phyloP scores from a whole-genome alignment of 441 rosid genomes.

The Macaranga tanarius region DNA sequence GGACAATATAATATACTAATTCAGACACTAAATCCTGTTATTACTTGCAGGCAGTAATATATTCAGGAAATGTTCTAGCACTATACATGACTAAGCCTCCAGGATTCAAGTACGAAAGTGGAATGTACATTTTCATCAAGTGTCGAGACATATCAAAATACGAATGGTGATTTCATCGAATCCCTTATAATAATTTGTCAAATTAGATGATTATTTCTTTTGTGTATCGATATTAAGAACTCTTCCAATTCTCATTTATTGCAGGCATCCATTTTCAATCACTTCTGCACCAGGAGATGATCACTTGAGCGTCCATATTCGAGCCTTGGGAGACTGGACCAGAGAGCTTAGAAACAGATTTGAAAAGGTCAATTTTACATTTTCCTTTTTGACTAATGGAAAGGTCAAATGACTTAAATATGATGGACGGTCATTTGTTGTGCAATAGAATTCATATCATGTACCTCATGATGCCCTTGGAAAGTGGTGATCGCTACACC shows the following conservation, averaged over 20 bases:
- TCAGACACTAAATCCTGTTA: background rate
- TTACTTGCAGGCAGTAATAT: constrained; percentile 68
- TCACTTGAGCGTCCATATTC: constrained; percentile 78
- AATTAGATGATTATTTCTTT: background rate
- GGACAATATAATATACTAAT: background rate
- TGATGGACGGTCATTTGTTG: no score
- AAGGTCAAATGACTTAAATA: no score
- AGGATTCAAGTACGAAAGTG: constrained; percentile 81
- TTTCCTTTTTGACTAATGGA: no score
- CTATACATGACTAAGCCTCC: constrained; percentile 78
- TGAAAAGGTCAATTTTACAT: constrained; percentile 43
- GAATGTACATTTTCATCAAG: constrained; percentile 92
- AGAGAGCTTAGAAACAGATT: constrained; percentile 62
- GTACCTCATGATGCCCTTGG: no score
- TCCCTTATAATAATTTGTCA: background rate
- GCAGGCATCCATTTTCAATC: constrained; percentile 93
- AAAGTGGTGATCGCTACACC: no score
- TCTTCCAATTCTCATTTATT: background rate
- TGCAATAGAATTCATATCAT: no score
- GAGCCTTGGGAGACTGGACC: constrained; percentile 95
- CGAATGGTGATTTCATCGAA: constrained; percentile 55
- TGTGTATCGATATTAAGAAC: background rate
- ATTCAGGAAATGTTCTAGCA: constrained; percentile 88
- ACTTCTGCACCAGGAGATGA: constrained; percentile 94
- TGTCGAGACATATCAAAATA: constrained; percentile 74